phyloP scores from a whole-genome alignment of 352 stramenopile species.

The Globisporangium mamillatum region DNA sequence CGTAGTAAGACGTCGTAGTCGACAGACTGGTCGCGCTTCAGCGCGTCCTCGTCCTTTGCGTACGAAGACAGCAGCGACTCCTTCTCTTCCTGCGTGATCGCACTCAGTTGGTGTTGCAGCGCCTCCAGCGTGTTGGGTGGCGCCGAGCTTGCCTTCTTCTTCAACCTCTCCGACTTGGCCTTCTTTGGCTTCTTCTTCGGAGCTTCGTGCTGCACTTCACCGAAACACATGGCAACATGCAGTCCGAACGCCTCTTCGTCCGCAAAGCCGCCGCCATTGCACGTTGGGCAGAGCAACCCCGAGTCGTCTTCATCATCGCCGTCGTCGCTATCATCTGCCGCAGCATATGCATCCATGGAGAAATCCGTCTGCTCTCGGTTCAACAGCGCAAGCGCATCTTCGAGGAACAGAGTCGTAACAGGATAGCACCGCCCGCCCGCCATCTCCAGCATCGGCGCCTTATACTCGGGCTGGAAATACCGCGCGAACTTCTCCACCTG shows the following conservation, averaged over 20 bases:
- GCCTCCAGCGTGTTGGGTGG: constrained; percentile 30
- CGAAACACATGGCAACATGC: constrained; percentile 83
- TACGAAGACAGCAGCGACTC: constrained; percentile 48
- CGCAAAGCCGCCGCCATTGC: constrained; percentile 58
- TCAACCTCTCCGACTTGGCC: not conserved
- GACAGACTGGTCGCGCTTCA: constrained; percentile 60
- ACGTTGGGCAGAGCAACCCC: constrained; percentile 81
- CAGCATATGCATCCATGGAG: constrained; percentile 18
- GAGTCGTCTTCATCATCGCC: constrained; percentile 15
- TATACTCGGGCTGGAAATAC: constrained; percentile 87
- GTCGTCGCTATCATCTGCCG: not conserved
- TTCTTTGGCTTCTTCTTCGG: constrained; percentile 23
- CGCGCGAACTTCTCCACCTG: constrained; percentile 90
- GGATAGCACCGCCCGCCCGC: constrained; percentile 84
- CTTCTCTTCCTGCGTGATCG: constrained; percentile 34
- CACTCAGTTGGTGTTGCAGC: constrained; percentile 31
- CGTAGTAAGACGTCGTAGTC: constrained; percentile 71
- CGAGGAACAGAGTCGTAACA: constrained; percentile 92
- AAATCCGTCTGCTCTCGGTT: constrained; percentile 25
- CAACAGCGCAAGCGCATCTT: constrained; percentile 72
- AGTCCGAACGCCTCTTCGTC: constrained; percentile 85
- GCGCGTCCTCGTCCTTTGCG: constrained; percentile 53
- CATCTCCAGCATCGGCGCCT: constrained; percentile 75
- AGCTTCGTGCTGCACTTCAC: constrained; percentile 25
- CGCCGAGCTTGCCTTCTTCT: constrained; percentile 16